These are phyloP conservation scores for Irpex sp. DNA, from an alignment of 1,284 basidiomycete species.

Conservation along the genomic window DNA sequence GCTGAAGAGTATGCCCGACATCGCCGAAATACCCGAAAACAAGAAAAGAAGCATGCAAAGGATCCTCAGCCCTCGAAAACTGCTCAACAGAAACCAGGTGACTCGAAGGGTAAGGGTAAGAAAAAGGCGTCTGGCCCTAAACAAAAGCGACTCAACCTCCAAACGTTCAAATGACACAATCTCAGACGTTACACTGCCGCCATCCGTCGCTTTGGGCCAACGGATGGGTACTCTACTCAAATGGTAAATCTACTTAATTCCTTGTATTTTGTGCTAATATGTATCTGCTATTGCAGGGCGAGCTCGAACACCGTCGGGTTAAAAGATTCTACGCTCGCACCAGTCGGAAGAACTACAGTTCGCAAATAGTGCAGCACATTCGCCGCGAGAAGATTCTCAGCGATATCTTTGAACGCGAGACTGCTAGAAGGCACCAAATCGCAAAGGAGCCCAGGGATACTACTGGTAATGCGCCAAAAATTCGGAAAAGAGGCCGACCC, in stretches of 20 bases:
- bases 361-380: conserved; percentile 7
- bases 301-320: conserved; percentile 15
- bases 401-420: neutral
- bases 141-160: conserved; percentile 19
- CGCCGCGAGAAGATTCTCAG: conserved; percentile 4
- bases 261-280: neutral
- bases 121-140: neutral
- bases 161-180: conserved; percentile 31
- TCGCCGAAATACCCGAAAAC: conserved; percentile 9
- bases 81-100: neutral
- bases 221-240: conserved; percentile 30
- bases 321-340: conserved; percentile 13
- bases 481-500: no score
- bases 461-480: no score
- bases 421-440: neutral
- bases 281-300: conserved; percentile 13
- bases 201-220: conserved; percentile 30
- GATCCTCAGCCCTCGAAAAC: neutral
- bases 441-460: no score
- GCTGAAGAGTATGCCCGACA: conserved; percentile 19
- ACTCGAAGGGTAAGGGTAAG: neutral
- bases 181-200: conserved; percentile 29
- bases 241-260: conserved; percentile 26
- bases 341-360: conserved; percentile 6
- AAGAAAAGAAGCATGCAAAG: neutral